These are phyloP conservation scores for Dendrobium officinale DNA, from an alignment of 106 monocot species.

Conservation along the genomic window DNA sequence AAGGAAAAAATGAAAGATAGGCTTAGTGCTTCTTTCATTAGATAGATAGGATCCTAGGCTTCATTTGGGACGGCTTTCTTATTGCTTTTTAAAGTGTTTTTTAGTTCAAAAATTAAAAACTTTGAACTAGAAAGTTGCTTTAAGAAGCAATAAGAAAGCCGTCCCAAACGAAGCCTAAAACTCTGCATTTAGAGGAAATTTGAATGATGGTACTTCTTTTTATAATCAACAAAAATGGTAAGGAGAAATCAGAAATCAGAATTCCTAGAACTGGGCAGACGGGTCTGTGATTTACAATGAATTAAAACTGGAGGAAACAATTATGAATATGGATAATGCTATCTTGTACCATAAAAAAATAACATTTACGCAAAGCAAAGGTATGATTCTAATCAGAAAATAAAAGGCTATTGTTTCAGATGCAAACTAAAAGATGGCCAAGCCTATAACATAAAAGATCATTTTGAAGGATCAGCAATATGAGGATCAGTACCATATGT, in stretches of 20 bases:
- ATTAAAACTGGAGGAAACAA: neutral
- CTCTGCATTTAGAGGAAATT: neutral
- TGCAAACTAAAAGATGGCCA: neutral
- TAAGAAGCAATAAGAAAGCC: no score
- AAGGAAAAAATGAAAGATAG: neutral
- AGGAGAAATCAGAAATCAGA: neutral
- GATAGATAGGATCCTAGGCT: neutral
- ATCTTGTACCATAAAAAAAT: neutral
- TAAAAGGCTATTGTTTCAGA: neutral
- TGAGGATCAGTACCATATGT: neutral
- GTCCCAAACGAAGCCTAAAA: neutral
- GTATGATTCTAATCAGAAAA: neutral
- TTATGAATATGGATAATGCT: neutral
- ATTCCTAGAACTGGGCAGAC: neutral
- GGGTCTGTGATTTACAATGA: neutral
- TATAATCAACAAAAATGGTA: neutral
- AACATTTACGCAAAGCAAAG: neutral
- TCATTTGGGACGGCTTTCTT: no score
- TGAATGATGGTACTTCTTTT: neutral
- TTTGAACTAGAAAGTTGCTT: no score
- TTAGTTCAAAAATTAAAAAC: no score
- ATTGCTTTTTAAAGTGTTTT: no score
- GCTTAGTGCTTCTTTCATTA: neutral
- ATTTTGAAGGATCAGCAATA: neutral
- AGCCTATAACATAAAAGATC: neutral